Evolutionary conservation across 1,139 yeast genomes (phyloP).

Genomic region (Debaryomyces nepalensis): DNA sequence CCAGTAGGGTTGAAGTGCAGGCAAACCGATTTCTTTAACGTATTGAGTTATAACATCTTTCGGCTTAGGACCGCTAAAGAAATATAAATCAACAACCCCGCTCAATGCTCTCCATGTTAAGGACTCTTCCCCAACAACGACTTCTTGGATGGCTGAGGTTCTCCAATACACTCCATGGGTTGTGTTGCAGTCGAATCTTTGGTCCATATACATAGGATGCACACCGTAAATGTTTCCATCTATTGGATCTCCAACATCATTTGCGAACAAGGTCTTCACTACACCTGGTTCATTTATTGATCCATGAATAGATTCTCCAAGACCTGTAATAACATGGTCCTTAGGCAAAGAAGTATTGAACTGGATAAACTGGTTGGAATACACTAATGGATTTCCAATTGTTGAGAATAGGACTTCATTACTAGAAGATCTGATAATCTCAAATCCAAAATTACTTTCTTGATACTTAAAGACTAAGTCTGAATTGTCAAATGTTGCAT

Average conservation of each 20-base stretch:
- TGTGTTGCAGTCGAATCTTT: conserved; percentile 24
- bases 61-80: conserved; percentile 37
- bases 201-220: conserved; percentile 30
- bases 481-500: conserved; percentile 19
- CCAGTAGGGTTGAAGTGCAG: conserved; percentile 30
- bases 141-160: conserved; percentile 29
- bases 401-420: conserved; percentile 33
- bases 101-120: conserved; percentile 33
- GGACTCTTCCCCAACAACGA: conserved; percentile 24
- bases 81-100: conserved; percentile 36
- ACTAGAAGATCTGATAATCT: conserved; percentile 27
- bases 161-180: conserved; percentile 32
- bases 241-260: conserved; percentile 28
- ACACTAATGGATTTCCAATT: conserved; percentile 34
- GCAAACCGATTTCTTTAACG: conserved; percentile 27
- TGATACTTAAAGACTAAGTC: conserved; percentile 28
- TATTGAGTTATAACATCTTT: conserved; percentile 34
- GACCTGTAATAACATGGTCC: conserved; percentile 32
- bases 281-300: conserved; percentile 31
- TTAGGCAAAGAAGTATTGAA: conserved; percentile 32
- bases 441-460: conserved; percentile 30
- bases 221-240: conserved; percentile 31
- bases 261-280: conserved; percentile 30
- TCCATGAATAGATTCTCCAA: conserved; percentile 38
- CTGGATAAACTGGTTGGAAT: conserved; percentile 36